Evolutionary conservation across 495 filamentous ascomycete species (phyloP), one percentile per base, ranked within the genome.

Genomic region (Penicillium salamii): DNA sequence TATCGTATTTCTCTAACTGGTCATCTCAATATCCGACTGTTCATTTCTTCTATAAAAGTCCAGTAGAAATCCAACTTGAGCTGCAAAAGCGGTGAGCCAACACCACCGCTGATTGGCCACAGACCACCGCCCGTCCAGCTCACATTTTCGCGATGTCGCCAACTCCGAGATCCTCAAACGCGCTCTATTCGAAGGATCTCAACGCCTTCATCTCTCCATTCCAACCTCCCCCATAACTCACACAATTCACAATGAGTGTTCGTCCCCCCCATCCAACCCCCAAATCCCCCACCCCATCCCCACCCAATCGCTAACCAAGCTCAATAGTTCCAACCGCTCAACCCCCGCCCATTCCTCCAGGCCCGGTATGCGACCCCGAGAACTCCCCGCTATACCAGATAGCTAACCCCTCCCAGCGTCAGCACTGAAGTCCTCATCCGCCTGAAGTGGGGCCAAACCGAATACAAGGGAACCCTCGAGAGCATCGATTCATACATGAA

Each of bases 401-500:
- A 43, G 19, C 49, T 51, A 41, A 54, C 23, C 14, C 21, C 11
- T 36, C 35, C 55, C 61, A 91, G 88, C 46, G 86, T 98, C 76
- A 88, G 95, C 75, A 83, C 90, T 67, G 83, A 91, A 65, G 81
- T 98, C 62, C 76, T 92, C 46, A 85, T 98, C 35, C 88, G 90
- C 57, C 82, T 98, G 23, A 98, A 98, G 78, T 98, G 93, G 93
- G 90, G 90, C 57, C 84, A 96, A 64, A 93, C 90, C 26, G 95
- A 97, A 72, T 98, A 97, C 80, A 90, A 89, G 65, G 93, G 93
- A 56, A 81, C 79, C 36, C 81, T 98, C 46, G 89, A 97, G 57
- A 88, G 81, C 71, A 88, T 96, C 56, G 93, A 98, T 75, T 91
- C 87, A 59, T 98, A 97, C 80, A 96, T 98, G 91, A 98, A 98